phyloP scores from a whole-genome alignment of 2,329 filamentous ascomycete species.

The Chrysoporthe austroafricana region DNA sequence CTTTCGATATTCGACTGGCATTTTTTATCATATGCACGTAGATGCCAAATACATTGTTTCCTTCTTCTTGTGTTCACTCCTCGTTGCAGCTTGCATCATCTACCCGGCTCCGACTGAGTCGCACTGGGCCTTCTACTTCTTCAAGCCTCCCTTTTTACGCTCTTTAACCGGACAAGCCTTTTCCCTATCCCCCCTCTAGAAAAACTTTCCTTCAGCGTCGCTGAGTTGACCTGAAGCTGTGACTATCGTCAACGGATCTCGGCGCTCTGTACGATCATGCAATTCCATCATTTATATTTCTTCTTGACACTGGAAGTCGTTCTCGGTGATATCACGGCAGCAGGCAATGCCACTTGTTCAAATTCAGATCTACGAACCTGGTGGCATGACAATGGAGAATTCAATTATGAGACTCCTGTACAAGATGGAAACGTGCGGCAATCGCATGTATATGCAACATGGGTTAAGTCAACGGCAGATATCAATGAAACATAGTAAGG shows the following conservation, averaged over 20 bases:
- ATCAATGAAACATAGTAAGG: conserved; percentile 22
- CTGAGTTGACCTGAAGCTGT: neutral
- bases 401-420: conserved; percentile 28
- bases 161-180: neutral
- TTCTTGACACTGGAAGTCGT: neutral
- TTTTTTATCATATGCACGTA: neutral
- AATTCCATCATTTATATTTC: neutral
- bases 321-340: neutral
- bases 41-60: neutral
- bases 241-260: neutral
- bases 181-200: neutral
- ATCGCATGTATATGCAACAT: conserved; percentile 29
- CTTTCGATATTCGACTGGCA: neutral
- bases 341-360: conserved; percentile 14
- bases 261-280: neutral
- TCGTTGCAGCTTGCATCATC: neutral
- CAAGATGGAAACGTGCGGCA: conserved; percentile 27
- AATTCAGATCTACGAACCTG: conserved; percentile 25
- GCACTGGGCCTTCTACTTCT: neutral
- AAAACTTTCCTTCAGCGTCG: neutral
- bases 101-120: neutral
- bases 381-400: conserved; percentile 30
- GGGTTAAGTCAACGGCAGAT: conserved; percentile 18
- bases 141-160: neutral
- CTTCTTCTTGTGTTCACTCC: neutral